Evolutionary conservation across 441 rosid genomes (phyloP), one percentile per base, ranked within the genome.

Genomic region (Corymbia calophylla): DNA sequence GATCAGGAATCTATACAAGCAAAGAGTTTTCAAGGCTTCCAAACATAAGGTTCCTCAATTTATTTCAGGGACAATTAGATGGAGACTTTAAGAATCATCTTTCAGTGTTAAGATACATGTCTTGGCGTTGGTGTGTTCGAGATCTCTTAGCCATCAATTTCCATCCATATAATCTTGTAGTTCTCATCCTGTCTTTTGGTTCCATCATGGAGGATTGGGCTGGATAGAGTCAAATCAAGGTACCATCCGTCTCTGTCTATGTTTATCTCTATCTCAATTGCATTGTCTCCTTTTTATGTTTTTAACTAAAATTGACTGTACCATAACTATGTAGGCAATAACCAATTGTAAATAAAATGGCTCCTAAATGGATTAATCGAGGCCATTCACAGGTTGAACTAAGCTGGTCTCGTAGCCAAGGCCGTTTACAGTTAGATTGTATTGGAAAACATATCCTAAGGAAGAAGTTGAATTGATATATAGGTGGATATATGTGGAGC

Each of bases 41-140:
- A 62, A 62, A 62, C 32, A 1, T 62, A 62, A 62, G 68, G 32
- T 62, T 62, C 68, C 68, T 62, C 17, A 29, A 12, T 10, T 6
- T 13, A 62, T 0, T 0, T 12, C 0, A 14, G 4, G 68, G 32
- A 62, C 2, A 27, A 1, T 29, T 62, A 3, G 17, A 29, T 29
- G 68, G 68, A 29, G 32, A 62, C 32, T 62, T 58, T 29, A 1
- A 62, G 68, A 62, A 6, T 27, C 32, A 62, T 0, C 68, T 62
- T 6, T 5, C 4, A 5, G 4, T 5, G 32, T 62, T 62, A 62
- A 62, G 17, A 29, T 62, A 29, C 32, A 0, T 62, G 17, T 12
- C 68, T 1, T 62, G 32, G 31, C 1, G 1, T 12, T 0, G 4
- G 1, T 27, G 4, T 60, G n/a, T 3, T 27, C 3, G 0, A 27